Evolutionary conservation across 139 green algal species (phyloP).

Genomic region (Desmodesmus armatus): DNA sequence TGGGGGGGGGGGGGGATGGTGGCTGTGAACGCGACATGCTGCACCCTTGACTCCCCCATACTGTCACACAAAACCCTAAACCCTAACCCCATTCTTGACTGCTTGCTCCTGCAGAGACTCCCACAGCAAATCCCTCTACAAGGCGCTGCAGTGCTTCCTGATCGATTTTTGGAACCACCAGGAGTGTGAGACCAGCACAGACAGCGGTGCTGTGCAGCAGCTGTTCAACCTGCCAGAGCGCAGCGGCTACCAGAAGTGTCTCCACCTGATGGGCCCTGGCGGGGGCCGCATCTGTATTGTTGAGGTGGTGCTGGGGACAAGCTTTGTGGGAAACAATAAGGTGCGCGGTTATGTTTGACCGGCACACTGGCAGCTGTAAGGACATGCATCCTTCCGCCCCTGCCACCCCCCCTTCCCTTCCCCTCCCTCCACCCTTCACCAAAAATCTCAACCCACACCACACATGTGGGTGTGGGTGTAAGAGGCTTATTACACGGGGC

Average conservation of each 20-base stretch:
- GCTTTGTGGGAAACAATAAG: slow-evolving; percentile 11
- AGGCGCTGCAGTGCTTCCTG: slow-evolving; percentile 32
- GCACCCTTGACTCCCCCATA: neutral
- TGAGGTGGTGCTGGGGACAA: slow-evolving; percentile 32
- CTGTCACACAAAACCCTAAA: neutral
- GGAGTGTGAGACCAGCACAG: slow-evolving; percentile 30
- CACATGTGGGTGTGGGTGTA: too few species aligned
- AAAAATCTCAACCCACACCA: too few species aligned
- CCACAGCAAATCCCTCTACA: slow-evolving; percentile 4
- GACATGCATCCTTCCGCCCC: too few species aligned
- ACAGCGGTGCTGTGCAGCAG: neutral
- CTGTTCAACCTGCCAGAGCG: slow-evolving; percentile 1
- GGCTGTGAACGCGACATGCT: neutral
- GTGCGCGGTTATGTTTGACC: too few species aligned
- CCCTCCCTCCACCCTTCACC: too few species aligned
- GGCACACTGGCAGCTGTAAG: too few species aligned
- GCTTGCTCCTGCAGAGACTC: slow-evolving; percentile 8
- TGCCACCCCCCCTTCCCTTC: too few species aligned
- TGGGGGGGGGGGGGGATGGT: too few species aligned
- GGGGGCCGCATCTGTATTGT: slow-evolving; percentile 43
- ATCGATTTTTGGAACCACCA: slow-evolving; percentile 38
- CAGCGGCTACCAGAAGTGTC: neutral
- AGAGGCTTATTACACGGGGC: too few species aligned
- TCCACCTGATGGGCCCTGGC: slow-evolving; percentile 38
- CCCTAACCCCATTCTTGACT: neutral